Evolutionary conservation across 2,329 filamentous ascomycete species (phyloP).

Genomic region (Hymenoscyphus albidus): DNA sequence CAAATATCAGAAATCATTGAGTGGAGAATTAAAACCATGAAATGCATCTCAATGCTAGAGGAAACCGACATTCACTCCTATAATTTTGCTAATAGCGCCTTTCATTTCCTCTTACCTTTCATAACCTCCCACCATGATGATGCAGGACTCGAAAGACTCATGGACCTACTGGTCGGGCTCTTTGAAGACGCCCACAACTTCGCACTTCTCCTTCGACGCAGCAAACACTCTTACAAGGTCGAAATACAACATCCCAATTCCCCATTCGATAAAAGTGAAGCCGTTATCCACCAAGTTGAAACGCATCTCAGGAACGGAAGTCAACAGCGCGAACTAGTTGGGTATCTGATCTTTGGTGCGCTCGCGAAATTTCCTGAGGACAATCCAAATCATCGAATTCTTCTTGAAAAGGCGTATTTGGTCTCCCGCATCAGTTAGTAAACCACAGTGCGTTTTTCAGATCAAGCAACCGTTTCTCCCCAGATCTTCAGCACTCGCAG

Average conservation of each 20-base stretch:
- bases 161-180: not conserved
- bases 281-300: not conserved
- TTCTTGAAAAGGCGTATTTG: slow-evolving; percentile 10
- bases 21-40: slow-evolving; percentile 13
- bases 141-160: not conserved
- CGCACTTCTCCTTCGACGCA: not conserved
- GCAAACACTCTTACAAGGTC: not conserved
- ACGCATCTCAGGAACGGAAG: not conserved
- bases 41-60: not conserved
- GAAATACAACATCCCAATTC: not conserved
- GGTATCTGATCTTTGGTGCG: not conserved
- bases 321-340: not conserved
- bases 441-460: too few relatives aligned
- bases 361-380: slow-evolving; percentile 7
- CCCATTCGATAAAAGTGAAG: not conserved
- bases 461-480: too few relatives aligned
- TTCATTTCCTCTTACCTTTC: too few relatives aligned
- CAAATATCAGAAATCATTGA: slow-evolving; percentile 8
- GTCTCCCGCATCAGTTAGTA: not conserved
- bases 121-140: not conserved
- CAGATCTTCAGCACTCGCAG: too few relatives aligned
- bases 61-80: not conserved
- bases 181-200: not conserved
- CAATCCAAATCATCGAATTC: slow-evolving; percentile 1
- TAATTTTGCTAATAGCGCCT: too few relatives aligned